Percentiles rank a stretch among this genome's conserved stretches.
Evolutionary conservation across 441 rosid genomes (phyloP).

Genomic region (California macrophylla): DNA sequence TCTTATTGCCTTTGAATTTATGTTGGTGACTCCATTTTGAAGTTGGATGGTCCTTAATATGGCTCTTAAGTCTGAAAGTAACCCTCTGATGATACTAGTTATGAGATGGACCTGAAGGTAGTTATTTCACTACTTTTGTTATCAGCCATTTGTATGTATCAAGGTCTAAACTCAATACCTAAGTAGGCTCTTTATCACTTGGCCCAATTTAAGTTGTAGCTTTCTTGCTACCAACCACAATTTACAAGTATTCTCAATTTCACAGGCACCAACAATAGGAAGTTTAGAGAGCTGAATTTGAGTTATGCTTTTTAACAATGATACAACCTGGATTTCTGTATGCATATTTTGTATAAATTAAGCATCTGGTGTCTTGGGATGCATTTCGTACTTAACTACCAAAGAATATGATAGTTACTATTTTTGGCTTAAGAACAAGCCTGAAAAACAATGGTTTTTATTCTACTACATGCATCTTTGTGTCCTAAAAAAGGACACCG

Average conservation of each 20-base stretch:
- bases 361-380: not conserved
- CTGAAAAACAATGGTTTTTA: not conserved
- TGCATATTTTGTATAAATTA: not conserved
- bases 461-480: constrained; percentile 1
- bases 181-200: no score
- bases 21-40: not conserved
- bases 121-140: not conserved
- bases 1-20: not conserved
- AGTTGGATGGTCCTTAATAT: not conserved
- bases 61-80: not conserved
- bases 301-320: not conserved
- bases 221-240: not conserved
- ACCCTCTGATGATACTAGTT: not conserved
- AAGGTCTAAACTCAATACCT: no score
- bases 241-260: not conserved
- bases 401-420: not conserved
- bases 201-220: no score
- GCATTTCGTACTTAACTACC: not conserved
- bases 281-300: not conserved
- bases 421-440: not conserved
- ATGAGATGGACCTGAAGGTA: not conserved
- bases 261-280: not conserved
- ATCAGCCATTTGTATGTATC: not conserved
- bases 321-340: not conserved
- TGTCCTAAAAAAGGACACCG: not conserved